Evolutionary conservation across 805 yeast species (phyloP).

Genomic region (Candida patagonica): DNA sequence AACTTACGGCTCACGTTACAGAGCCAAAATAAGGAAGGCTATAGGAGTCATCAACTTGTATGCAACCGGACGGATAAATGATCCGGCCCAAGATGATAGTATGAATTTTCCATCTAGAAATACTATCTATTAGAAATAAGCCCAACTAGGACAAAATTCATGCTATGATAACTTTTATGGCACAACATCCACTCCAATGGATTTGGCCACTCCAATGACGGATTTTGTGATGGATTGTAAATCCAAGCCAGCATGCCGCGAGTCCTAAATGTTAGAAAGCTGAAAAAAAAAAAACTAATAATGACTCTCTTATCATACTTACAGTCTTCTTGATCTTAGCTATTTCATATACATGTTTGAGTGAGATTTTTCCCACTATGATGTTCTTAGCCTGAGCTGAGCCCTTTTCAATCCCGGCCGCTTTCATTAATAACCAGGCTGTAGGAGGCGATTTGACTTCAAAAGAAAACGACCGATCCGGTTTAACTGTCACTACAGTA

Average conservation of each 20-base stretch:
- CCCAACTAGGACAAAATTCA: too few relatives aligned
- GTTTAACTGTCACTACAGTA: conserved; percentile 70
- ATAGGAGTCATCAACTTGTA: too few relatives aligned
- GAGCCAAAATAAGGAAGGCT: too few relatives aligned
- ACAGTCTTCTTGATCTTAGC: conserved; percentile 78
- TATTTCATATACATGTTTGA: conserved; percentile 89
- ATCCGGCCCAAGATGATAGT: too few relatives aligned
- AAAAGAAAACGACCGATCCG: conserved; percentile 85
- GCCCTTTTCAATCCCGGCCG: conserved; percentile 76
- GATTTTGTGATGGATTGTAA: conserved; percentile 73
- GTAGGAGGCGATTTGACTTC: conserved; percentile 90
- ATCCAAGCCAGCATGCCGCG: conserved; percentile 59
- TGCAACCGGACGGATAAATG: too few relatives aligned
- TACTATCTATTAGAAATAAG: too few relatives aligned
- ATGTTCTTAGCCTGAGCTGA: conserved; percentile 54
- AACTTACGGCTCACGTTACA: too few relatives aligned
- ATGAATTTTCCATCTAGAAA: too few relatives aligned
- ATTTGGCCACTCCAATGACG: conserved; percentile 79
- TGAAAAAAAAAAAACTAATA: neutral
- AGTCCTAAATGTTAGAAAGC: conserved; percentile 41
- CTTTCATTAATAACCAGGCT: conserved; percentile 71
- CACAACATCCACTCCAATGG: conserved; percentile 77
- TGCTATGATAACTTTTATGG: too few relatives aligned
- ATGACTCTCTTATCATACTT: neutral
- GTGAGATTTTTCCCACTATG: conserved; percentile 54